A percentile compares a stretch with the other conserved stretches of the same genome.
Evolutionary conservation across 257 asterid species (phyloP).

Genomic region (Jasminum sambac): DNA sequence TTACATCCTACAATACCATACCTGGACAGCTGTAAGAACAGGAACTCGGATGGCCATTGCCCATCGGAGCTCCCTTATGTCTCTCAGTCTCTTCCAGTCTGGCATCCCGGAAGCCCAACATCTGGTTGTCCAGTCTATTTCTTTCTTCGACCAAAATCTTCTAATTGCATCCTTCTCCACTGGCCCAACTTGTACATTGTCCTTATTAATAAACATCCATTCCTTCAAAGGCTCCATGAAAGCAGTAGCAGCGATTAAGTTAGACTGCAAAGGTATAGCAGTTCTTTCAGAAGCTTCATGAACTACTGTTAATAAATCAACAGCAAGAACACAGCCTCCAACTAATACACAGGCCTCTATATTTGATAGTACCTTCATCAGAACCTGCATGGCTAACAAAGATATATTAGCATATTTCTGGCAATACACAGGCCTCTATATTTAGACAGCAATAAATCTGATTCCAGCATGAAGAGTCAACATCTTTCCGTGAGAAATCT

Average conservation of each 20-base stretch:
- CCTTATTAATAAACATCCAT: conserved; percentile 81
- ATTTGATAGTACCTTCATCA: conserved; percentile 89
- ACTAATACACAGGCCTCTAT: conserved; percentile 97
- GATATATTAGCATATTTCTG: conserved; percentile 19
- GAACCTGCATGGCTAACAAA: conserved; percentile 48
- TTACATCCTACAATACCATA: conserved; percentile 19
- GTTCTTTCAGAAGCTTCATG: conserved; percentile 99
- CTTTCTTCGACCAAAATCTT: conserved; percentile 93
- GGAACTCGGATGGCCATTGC: conserved; percentile 91
- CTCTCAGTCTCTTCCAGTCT: conserved; percentile 96
- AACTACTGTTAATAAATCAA: conserved; percentile 84
- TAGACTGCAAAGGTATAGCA: conserved; percentile 94
- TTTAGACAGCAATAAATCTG: conserved; percentile 7
- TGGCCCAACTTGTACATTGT: conserved; percentile 82
- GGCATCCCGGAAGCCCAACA: conserved; percentile 97
- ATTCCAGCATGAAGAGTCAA: not conserved
- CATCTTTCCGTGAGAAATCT: conserved; percentile 2
- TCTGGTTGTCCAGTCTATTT: conserved; percentile 91
- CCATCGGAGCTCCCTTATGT: conserved; percentile 98
- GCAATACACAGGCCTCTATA: not conserved
- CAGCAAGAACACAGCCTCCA: conserved; percentile 98
- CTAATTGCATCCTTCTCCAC: conserved; percentile 95
- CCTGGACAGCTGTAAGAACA: conserved; percentile 91
- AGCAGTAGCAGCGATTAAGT: conserved; percentile 95
- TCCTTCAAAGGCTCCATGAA: conserved; percentile 96